Base-by-base conservation (phyloP, 2,329 filamentous ascomycete genomes). In the Fusarium pseudonygamai region DNA sequence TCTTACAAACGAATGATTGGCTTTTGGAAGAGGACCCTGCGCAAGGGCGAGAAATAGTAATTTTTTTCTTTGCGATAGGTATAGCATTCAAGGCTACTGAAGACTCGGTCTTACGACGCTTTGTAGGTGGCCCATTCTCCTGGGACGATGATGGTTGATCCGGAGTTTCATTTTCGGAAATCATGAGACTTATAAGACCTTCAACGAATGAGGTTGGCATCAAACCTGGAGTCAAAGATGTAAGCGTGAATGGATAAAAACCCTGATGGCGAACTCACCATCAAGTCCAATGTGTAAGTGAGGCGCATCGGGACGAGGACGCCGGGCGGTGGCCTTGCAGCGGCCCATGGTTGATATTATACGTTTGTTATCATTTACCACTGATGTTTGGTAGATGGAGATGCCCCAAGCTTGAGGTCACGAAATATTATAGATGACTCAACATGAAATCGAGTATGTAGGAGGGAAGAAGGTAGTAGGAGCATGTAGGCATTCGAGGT, bases 101-200 rank as follows among this genome's bases (percentile, higher is more conserved):
- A 49, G 26, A 49, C 24, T 69, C 61, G 18, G 75, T 69, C 74
- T 80, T 83, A 55, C 76, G 80, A 55, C 81, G 80, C 74, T 83
- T 83, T 9, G 65, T 26, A 22, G 78, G 71, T 24, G 73, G 75
- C n/a, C 74, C 74, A 13, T 56, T 60, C 26, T 55, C 34, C 34
- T 22, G 60, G 30, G 59, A 55, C 13, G 71, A 67, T 20, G 64
- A 72, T 32, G 58, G 50, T 22, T 72, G 53, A 16, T 62, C 34
- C 40, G 36, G 14, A 37, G 22, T 50, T 13, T 71, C 70, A 24
- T 58, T 43, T 24, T 73, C 64, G 22, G 43, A 50, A 26, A 65
- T 73, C 34, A 77, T 72, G 22, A 82, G 40, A 30, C 42, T 47
- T 6, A 73, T 53, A 15, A 82, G 55, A 46, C 62, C 65, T 16